Percentiles rank a stretch among this genome's conserved stretches.
phyloP scores from a whole-genome alignment of 1,284 basidiomycete species.

The Ustilago sp. region DNA sequence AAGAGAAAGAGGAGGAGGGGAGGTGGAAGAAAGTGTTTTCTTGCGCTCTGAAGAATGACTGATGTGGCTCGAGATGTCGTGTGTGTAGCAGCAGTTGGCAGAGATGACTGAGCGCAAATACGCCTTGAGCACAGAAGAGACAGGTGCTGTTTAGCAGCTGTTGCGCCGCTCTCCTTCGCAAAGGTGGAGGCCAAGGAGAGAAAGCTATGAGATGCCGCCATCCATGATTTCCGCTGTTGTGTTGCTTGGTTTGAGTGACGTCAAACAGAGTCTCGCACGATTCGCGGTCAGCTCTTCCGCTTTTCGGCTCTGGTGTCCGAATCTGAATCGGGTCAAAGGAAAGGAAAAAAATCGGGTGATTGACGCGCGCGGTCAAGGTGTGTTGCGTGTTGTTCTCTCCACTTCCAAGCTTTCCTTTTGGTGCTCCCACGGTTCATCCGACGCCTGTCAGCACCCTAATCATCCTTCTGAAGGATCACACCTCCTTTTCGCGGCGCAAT shows the following conservation, averaged over 20 bases:
- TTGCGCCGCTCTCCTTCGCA: background rate
- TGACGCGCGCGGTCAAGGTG: conserved; percentile 2
- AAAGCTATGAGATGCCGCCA: background rate
- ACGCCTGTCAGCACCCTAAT: background rate
- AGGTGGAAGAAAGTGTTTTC: background rate
- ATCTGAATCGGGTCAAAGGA: background rate
- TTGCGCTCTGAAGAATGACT: background rate
- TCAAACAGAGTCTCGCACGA: conserved; percentile 10
- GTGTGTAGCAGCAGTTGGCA: conserved; percentile 8
- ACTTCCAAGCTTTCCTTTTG: conserved; percentile 7
- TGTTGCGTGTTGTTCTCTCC: conserved; percentile 31
- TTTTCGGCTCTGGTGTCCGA: conserved; percentile 2
- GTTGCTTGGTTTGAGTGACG: background rate
- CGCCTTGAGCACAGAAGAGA: background rate
- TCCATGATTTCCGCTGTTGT: conserved; percentile 23
- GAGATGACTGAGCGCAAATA: conserved; percentile 16
- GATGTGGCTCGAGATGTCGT: conserved; percentile 30
- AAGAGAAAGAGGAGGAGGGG: background rate
- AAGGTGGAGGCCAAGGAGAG: conserved; percentile 12
- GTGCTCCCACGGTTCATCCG: background rate
- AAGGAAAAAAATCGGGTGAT: background rate
- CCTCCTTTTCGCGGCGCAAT: background rate
- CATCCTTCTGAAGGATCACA: background rate
- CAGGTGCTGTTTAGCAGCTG: too few species aligned
- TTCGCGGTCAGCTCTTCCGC: background rate